Percentiles rank a stretch among this genome's conserved stretches.
Evolutionary conservation across 768 basidiomycete species (phyloP).

Genomic region (Termitomyces bulborhizus): DNA sequence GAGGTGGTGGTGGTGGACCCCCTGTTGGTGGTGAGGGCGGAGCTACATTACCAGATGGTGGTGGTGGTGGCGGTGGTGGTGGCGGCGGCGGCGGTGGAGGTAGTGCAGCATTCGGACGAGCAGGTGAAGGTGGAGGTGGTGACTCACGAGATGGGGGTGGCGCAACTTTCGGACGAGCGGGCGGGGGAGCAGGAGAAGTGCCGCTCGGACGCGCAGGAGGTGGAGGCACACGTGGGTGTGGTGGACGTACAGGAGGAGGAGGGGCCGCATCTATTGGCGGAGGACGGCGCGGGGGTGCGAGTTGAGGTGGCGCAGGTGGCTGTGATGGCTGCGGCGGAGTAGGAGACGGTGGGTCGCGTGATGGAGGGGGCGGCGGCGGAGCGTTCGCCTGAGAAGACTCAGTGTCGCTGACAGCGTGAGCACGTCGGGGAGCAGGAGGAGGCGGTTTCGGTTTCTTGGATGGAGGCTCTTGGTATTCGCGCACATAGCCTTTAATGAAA

Average conservation of each 20-base stretch:
- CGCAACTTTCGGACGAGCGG: not conserved
- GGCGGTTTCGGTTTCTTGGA: slow-evolving; percentile 37
- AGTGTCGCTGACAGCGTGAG: slow-evolving; percentile 26
- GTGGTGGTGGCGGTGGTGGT: slow-evolving; percentile 16
- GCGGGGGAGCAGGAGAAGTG: not conserved
- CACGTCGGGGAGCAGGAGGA: slow-evolving; percentile 46
- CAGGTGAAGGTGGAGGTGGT: slow-evolving; percentile 17
- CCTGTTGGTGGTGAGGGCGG: slow-evolving; percentile 17
- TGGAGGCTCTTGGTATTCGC: slow-evolving; percentile 32
- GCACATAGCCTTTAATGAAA: slow-evolving; percentile 83
- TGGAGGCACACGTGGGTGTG: slow-evolving; percentile 17
- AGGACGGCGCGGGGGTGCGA: slow-evolving; percentile 10
- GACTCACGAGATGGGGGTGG: slow-evolving; percentile 19
- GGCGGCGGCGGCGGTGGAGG: not conserved
- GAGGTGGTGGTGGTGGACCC: slow-evolving; percentile 19
- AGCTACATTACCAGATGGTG: slow-evolving; percentile 8
- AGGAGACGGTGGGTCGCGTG: too few species aligned
- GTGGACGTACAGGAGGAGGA: slow-evolving; percentile 13
- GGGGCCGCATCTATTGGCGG: slow-evolving; percentile 2
- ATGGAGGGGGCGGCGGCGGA: not conserved
- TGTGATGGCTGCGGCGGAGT: slow-evolving; percentile 10
- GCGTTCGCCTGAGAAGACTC: slow-evolving; percentile 16
- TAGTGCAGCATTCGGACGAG: slow-evolving; percentile 5
- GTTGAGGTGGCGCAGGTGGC: slow-evolving; percentile 14
- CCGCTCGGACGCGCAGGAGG: slow-evolving; percentile 8